phyloP scores from a whole-genome alignment of 768 basidiomycete genomes.

The Sporobolomyces pararoseus region DNA sequence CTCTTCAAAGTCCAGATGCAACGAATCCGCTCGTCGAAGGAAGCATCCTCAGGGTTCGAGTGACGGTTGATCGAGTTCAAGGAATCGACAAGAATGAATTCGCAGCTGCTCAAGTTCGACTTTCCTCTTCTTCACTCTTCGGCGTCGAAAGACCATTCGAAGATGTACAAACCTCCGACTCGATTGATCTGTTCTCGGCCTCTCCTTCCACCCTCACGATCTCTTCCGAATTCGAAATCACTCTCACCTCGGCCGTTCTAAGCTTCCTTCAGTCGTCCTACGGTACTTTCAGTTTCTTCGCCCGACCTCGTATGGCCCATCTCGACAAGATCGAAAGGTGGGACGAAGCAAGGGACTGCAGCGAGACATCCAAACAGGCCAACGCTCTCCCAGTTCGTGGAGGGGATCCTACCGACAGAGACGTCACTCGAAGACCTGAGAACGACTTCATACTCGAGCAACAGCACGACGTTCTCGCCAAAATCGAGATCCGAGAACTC shows the following conservation, averaged over 20 bases:
- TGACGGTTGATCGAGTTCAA: conserved; percentile 80
- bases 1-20: conserved; percentile 46
- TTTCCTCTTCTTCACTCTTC: conserved; percentile 79
- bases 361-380: conserved; percentile 43
- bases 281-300: conserved; percentile 87
- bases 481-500: conserved; percentile 81
- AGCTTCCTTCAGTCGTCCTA: conserved; percentile 70
- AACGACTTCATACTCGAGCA: conserved; percentile 84
- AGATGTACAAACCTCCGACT: conserved; percentile 65
- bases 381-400: conserved; percentile 21
- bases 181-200: conserved; percentile 67
- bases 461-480: conserved; percentile 82
- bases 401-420: conserved; percentile 43
- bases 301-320: conserved; percentile 72
- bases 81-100: conserved; percentile 90
- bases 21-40: conserved; percentile 54
- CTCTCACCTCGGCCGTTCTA: conserved; percentile 68
- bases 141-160: conserved; percentile 64
- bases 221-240: conserved; percentile 73
- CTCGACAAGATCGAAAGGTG: conserved; percentile 83
- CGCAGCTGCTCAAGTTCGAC: conserved; percentile 75
- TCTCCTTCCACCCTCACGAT: conserved; percentile 77
- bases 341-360: conserved; percentile 86
- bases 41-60: conserved; percentile 50
- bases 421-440: conserved; percentile 67